Percentiles rank a stretch among this genome's conserved stretches.
Evolutionary conservation across 441 rosid species (phyloP).

Genomic region (Sinapis alba): DNA sequence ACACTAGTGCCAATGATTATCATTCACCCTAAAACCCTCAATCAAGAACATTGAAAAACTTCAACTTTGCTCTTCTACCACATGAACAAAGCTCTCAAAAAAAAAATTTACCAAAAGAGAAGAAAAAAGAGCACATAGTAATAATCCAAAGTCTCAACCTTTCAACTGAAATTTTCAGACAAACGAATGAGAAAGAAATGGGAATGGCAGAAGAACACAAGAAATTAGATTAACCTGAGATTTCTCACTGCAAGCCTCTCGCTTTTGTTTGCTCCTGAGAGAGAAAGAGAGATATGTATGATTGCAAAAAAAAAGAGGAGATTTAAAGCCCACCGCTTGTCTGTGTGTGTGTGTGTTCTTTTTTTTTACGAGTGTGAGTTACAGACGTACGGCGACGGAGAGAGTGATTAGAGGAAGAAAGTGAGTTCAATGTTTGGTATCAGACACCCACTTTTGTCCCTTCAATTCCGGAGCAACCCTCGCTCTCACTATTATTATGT

Average conservation of each 20-base stretch:
- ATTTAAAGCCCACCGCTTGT: neutral
- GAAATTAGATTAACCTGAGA: constrained; percentile 21
- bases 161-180: constrained; percentile 1
- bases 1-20: neutral
- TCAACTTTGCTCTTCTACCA: neutral
- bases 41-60: constrained; percentile 14
- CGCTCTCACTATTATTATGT: neutral
- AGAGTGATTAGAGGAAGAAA: constrained; percentile 28
- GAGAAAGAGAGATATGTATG: neutral
- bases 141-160: constrained; percentile 14
- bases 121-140: neutral
- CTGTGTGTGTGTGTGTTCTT: no score
- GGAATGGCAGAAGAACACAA: neutral
- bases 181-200: neutral
- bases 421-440: constrained; percentile 26
- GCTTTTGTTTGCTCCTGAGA: neutral
- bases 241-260: neutral
- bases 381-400: neutral
- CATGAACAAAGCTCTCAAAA: neutral
- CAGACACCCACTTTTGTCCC: constrained; percentile 30
- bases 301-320: neutral
- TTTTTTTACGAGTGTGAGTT: neutral
- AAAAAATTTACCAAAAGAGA: neutral
- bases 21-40: constrained; percentile 15
- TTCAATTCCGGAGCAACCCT: constrained; percentile 36